Percentiles rank a stretch among this genome's conserved stretches.
Evolutionary conservation across 176 grass and related monocot genomes (phyloP).

Genomic region (Eragrostis nindensis): DNA sequence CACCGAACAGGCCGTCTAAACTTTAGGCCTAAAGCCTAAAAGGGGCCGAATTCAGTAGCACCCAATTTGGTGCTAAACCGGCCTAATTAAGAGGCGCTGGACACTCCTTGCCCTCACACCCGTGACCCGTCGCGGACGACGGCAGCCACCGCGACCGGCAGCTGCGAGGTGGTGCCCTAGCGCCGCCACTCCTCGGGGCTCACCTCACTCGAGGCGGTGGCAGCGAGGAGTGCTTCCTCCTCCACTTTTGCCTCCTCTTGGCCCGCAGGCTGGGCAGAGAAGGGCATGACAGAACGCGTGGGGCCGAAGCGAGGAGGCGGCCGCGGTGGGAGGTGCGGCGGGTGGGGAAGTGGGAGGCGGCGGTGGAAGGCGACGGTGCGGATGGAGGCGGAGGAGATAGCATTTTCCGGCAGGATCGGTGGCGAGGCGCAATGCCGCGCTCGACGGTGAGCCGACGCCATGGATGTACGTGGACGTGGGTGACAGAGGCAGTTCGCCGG

Average conservation of each 20-base stretch:
- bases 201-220: slow-evolving; percentile 32
- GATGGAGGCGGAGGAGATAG: slow-evolving; percentile 39
- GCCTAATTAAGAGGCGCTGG: no score
- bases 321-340: slow-evolving; percentile 13
- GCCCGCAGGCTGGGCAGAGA: slow-evolving; percentile 15
- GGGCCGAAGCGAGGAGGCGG: not conserved
- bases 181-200: slow-evolving; percentile 68
- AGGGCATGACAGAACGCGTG: slow-evolving; percentile 33
- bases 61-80: no score
- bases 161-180: slow-evolving; percentile 75
- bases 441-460: no score
- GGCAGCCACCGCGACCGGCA: slow-evolving; percentile 53
- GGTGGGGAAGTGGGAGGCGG: slow-evolving; percentile 17
- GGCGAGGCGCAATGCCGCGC: no score
- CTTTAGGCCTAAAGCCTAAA: no score
- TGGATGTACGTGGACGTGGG: no score
- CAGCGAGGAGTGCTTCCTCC: slow-evolving; percentile 29
- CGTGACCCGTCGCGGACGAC: slow-evolving; percentile 53
- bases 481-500: no score
- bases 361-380: slow-evolving; percentile 40
- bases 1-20: no score
- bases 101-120: no score
- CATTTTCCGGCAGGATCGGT: no score
- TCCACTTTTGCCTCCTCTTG: slow-evolving; percentile 17
- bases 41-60: no score